Base-by-base conservation (phyloP, 441 rosid genomes). In the Adansonia grandidieri region DNA sequence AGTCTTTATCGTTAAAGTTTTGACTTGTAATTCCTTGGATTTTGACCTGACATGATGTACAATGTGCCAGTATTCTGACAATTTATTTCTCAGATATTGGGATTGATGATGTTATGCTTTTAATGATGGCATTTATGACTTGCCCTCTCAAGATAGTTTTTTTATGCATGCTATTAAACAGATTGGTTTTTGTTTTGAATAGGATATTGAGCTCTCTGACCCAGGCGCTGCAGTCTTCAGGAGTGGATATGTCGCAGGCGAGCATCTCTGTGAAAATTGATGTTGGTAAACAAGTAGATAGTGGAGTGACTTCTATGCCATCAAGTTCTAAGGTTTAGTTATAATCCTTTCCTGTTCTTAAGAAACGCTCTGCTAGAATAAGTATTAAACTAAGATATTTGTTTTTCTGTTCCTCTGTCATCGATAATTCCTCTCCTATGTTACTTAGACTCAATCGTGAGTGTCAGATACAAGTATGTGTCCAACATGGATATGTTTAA, bases 181-280 rank as follows among this genome's bases (percentile, higher is more conserved):
- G 72, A 61, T 48, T 22, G 32, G 10, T 53, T 77, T 51, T 73
- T 62, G 68, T 79, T 71, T 83, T 77, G 42, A 61, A 48, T 86
- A 85, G 90, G 85, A 72, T 88, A 77, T 81, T 80, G 82, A 76
- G 79, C 65, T 77, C 74, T 73, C 72, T 90, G 79, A 90, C 82
- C 40, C 85, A 84, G 80, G 86, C 82, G 15, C 77, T 90, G 76
- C 87, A 73, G 57, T 86, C 91, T 71, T 87, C 88, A 8, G 90
- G 91, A 61, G 89, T 90, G 82, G 87, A 90, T 66, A 67, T 88
- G 82, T 84, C 89, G 48, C 87, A 83, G 80, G 78, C 92, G 10
- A 75, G 51, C 78, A 82, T 90, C 78, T 83, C 89, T 22, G 92
- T 90, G 77, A 79, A 88, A 74, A 80, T 90, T 79, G 87, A 85